Conservation (phyloP, 306 rosid genomes). For the Trichosanthes cucumerina region DNA sequence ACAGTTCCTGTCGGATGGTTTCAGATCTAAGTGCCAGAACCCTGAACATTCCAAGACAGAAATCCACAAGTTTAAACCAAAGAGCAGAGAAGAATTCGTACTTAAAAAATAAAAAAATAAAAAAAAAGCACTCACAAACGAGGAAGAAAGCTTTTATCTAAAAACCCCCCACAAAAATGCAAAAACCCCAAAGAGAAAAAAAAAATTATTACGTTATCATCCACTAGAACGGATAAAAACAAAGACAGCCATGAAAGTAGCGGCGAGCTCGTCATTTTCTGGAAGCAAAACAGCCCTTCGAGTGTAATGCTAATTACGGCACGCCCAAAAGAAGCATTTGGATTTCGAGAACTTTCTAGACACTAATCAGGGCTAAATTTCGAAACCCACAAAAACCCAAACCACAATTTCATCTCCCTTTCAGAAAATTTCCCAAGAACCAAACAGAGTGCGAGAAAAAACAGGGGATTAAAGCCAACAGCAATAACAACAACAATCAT, state of each 20-base stretch:
- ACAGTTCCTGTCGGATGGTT: conserved; percentile 19
- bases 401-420: not conserved
- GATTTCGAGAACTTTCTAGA: conserved; percentile 4
- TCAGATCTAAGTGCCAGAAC: conserved; percentile 46
- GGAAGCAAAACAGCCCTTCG: not conserved
- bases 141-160: conserved; percentile 16
- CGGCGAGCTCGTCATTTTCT: conserved; percentile 6
- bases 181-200: conserved; percentile 6
- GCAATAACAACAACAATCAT: not conserved
- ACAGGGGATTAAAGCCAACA: not conserved
- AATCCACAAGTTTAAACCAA: conserved; percentile 8
- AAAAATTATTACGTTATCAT: not conserved
- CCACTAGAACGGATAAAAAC: conserved; percentile 5
- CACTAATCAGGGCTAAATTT: not conserved
- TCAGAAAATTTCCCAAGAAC: not conserved
- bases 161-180: conserved; percentile 23
- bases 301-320: not conserved
- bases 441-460: not conserved
- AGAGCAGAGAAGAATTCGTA: not conserved
- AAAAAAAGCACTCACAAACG: not conserved
- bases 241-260: not conserved
- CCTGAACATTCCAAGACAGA: conserved; percentile 19
- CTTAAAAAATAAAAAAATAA: conserved; percentile 1
- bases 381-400: not conserved
- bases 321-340: not conserved